Evolutionary conservation across 768 basidiomycete species (phyloP).

Genomic region (Krasilnikovozyma curviuscula): DNA sequence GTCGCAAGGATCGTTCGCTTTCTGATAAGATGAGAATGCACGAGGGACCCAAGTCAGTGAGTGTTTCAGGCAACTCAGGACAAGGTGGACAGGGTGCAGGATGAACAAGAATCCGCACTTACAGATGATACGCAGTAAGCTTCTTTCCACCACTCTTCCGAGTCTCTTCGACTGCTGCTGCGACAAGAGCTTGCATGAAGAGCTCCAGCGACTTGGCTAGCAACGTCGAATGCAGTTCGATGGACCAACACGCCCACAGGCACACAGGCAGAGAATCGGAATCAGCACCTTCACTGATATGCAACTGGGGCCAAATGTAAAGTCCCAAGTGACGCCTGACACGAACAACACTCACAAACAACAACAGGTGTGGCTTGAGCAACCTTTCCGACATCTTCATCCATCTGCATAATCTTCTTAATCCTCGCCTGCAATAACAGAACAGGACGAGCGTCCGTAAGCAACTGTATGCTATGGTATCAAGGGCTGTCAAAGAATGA

Average conservation of each 20-base stretch:
- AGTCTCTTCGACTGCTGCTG: slow-evolving; percentile 65
- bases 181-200: slow-evolving; percentile 66
- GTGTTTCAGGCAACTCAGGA: background rate
- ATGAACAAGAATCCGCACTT: slow-evolving; percentile 25
- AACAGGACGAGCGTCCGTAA: background rate
- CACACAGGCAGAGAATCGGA: background rate
- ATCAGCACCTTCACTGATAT: background rate
- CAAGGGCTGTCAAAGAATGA: background rate
- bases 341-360: slow-evolving; percentile 49
- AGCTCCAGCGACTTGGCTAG: slow-evolving; percentile 85
- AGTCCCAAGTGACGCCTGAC: background rate
- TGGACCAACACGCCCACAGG: too few relatives aligned
- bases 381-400: slow-evolving; percentile 96
- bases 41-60: background rate
- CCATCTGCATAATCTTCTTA: slow-evolving; percentile 99
- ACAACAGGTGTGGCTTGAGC: slow-evolving; percentile 90
- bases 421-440: slow-evolving; percentile 57
- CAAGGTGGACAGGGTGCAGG: background rate
- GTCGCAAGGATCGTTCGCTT: slow-evolving; percentile 80
- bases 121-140: slow-evolving; percentile 86
- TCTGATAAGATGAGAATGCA: slow-evolving; percentile 29
- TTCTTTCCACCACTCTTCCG: slow-evolving; percentile 59
- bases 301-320: background rate
- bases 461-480: background rate
- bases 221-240: background rate